Base-by-base conservation (phyloP, 371 early-diverging fungal species). In the Apophysomyces ossiformis region DNA sequence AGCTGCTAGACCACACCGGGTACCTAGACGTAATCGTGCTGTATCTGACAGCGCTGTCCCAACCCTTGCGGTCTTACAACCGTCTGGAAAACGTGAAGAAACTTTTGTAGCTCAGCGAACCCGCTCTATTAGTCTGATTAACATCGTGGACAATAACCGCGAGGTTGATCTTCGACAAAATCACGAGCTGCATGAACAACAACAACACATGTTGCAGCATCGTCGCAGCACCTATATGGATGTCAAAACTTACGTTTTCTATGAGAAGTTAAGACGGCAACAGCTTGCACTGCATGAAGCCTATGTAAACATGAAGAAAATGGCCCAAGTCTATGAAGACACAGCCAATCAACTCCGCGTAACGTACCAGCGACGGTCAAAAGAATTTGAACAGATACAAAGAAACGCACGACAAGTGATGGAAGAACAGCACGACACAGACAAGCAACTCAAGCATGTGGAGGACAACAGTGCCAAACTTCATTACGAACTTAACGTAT, bases 381-480 rank as follows among this genome's bases (percentile, higher is more conserved):
- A 60, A 32, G 74, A 71, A 44, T 81, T 78, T 64, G 73, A 76
- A 46, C 38, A 62, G 7, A 67, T 76, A 4, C 73, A 81, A 39
- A 32, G 61, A 7, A 67, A 65, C 1, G 69, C 74, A 0, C 32
- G 64, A 9, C 44, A 21, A 4, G 75, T 73, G 21, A 70, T 78
- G 63, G 75, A 76, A 3, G 76, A 79, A 37, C 80, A 82, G 47
- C 43, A 60, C 1, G 64, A 66, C 15, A 72, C 73, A 9, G 82
- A 82, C 18, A 45, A 50, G 32, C 58, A 68, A 21, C 44, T 83
- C 8, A 79, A 78, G 39, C 69, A 73, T 1, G 71, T 75, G 36
- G 83, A 83, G 60, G 78, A 79, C 32, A 66, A 69, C 16, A 75
- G 77, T 18, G 80, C 80, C 7, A 83, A 83, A 50, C 63, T 79